Evolutionary conservation across 345 rosid genomes (phyloP).

Genomic region (Corchorus olitorius): DNA sequence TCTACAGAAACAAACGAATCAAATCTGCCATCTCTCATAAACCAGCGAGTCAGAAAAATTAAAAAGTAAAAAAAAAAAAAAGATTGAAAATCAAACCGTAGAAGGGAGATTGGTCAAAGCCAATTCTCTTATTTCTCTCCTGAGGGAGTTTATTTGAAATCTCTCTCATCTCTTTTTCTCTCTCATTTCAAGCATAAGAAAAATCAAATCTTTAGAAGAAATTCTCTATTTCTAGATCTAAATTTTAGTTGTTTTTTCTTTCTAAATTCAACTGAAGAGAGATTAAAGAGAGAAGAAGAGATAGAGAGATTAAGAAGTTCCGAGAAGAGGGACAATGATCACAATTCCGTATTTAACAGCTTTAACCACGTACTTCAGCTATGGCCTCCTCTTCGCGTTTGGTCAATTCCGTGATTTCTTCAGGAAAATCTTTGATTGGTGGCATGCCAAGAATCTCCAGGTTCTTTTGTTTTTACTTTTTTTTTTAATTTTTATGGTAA

Average conservation of each 20-base stretch:
- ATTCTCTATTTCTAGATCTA: neutral
- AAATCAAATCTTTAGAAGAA: neutral
- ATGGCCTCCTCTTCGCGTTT: constrained; percentile 71
- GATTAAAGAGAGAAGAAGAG: neutral
- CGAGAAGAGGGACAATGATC: constrained; percentile 41
- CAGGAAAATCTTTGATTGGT: constrained; percentile 64
- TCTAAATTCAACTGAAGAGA: neutral
- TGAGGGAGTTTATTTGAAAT: neutral
- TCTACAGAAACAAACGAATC: neutral
- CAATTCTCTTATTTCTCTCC: constrained; percentile 5
- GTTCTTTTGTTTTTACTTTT: constrained; percentile 20
- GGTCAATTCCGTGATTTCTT: constrained; percentile 84
- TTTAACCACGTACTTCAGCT: constrained; percentile 75
- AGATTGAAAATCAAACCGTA: neutral
- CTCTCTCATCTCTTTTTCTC: constrained; percentile 2
- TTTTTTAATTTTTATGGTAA: neutral
- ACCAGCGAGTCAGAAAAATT: neutral
- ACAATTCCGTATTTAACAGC: constrained; percentile 77
- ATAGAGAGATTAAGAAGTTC: neutral
- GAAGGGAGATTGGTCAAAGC: neutral
- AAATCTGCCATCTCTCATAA: neutral
- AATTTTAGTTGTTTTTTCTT: neutral
- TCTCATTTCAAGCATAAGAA: neutral
- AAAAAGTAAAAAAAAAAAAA: neutral
- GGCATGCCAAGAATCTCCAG: constrained; percentile 58